Percentiles rank a stretch among this genome's conserved stretches.
These are phyloP conservation scores for Cladosporium sp. DNA, from an alignment of 2,329 filamentous ascomycete species.

Conservation along the genomic window DNA sequence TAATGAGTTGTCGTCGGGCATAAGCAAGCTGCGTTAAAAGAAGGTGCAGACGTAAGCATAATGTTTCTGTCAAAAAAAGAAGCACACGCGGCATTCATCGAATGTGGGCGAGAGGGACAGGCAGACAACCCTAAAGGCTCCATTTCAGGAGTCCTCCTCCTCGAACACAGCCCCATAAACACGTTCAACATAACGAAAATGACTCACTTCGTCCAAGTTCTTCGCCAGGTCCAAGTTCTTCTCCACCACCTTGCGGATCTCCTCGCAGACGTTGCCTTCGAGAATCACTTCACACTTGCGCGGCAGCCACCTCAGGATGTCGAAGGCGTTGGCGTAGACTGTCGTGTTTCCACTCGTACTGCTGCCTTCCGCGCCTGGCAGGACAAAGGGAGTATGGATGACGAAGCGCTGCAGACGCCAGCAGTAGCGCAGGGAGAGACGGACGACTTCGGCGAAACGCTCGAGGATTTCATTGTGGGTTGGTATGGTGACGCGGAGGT, in stretches of 20 bases:
- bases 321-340: slow-evolving; percentile 50
- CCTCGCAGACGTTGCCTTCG: slow-evolving; percentile 41
- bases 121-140: too few relatives aligned
- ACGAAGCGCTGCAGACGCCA: slow-evolving; percentile 46
- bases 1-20: slow-evolving; percentile 36
- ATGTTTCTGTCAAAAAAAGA: slow-evolving; percentile 4
- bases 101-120: too few relatives aligned
- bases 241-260: slow-evolving; percentile 43
- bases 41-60: slow-evolving; percentile 24
- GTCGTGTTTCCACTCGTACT: slow-evolving; percentile 40
- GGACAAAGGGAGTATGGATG: slow-evolving; percentile 40
- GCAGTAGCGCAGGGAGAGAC: slow-evolving; percentile 48
- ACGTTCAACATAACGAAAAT: slow-evolving; percentile 12
- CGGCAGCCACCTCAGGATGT: slow-evolving; percentile 49
- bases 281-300: slow-evolving; percentile 43
- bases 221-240: slow-evolving; percentile 44
- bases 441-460: slow-evolving; percentile 48
- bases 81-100: too few relatives aligned
- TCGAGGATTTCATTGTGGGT: slow-evolving; percentile 49
- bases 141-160: background rate
- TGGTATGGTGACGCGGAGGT: slow-evolving; percentile 46
- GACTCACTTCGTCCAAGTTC: slow-evolving; percentile 44
- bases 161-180: background rate
- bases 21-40: slow-evolving; percentile 32
- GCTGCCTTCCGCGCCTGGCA: slow-evolving; percentile 34